Evolutionary conservation across 169 alveolate genomes (phyloP), one percentile per base, ranked within the genome.

Genomic region (Cyclospora cayetanensis): DNA sequence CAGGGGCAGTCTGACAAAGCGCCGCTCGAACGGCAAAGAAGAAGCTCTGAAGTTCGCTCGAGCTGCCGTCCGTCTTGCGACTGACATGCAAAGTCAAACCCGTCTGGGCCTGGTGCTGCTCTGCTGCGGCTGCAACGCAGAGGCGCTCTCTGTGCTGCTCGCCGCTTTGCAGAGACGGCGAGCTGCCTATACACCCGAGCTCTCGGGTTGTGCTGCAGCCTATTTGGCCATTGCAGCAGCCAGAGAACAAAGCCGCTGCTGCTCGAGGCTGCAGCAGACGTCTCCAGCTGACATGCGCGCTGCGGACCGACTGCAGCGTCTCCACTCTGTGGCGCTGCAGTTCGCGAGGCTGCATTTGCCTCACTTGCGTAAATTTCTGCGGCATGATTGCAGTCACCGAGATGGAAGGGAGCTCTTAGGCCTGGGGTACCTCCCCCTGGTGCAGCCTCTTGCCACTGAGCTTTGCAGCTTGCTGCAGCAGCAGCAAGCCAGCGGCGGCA

Each of bases 161-260:
- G 85, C 65, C 42, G 85, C 85, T 31, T 63, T 74, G 85, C 85
- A 74, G 85, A 55, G 85, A 63, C 85, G 85, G 65, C 85, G 85
- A 39, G 85, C 85, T 74, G 85, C 85, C 42, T 74, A 74, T 39
- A 74, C 85, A 22, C 85, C 85, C 22, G 85, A 74, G 39, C 85
- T 74, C 85, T 41, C 60, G 12, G 85, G 85, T 22, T 74, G 85
- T 41, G 85, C 85, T 22, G 85, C 85, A 37, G 55, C 85, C 20
- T 74, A 74, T 39, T 41, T 74, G 31, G 85, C 85, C 31, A 41
- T 22, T 74, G 85, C 65, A 22, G 85, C 85, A 12, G 85, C 85
- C 9, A 41, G 63, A 31, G 85, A 74, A 9, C 25, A 43, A 3
- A 35, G 42, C n/a, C 85, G 85, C 18, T 39, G 37, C 42, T 63